Conservation (phyloP, 2,329 filamentous ascomycete species). For the Myriosclerotinia curreyana region DNA sequence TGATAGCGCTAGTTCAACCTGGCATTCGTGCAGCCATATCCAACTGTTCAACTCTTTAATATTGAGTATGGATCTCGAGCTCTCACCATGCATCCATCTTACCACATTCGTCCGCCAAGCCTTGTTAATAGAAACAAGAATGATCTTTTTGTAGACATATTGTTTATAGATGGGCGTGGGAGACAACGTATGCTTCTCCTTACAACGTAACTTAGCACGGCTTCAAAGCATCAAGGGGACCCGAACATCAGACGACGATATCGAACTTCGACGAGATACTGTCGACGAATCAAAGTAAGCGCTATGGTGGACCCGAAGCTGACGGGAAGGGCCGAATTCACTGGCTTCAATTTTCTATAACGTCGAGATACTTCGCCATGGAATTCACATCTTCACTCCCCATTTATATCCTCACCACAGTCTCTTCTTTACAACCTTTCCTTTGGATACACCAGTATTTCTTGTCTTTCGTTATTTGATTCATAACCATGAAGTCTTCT, state of each 20-base stretch:
- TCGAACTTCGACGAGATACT: not conserved
- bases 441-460: not conserved
- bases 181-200: constrained; percentile 4
- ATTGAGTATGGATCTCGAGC: not conserved
- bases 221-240: not conserved
- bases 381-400: constrained; percentile 1
- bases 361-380: constrained; percentile 2
- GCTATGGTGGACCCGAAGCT: not conserved
- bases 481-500: constrained; percentile 31
- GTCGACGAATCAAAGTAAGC: not conserved
- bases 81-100: not conserved
- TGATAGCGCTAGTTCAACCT: not conserved
- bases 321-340: not conserved
- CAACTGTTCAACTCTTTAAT: not conserved
- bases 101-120: not conserved
- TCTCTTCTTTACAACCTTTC: not conserved
- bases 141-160: not conserved
- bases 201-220: constrained; percentile 5
- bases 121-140: not conserved
- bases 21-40: not conserved
- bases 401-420: constrained; percentile 4
- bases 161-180: not conserved
- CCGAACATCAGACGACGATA: not conserved
- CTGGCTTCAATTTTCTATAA: constrained; percentile 9
- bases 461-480: not conserved